Conservation (phyloP, 2,329 filamentous ascomycete genomes). For the Fusarium dlaminii region DNA sequence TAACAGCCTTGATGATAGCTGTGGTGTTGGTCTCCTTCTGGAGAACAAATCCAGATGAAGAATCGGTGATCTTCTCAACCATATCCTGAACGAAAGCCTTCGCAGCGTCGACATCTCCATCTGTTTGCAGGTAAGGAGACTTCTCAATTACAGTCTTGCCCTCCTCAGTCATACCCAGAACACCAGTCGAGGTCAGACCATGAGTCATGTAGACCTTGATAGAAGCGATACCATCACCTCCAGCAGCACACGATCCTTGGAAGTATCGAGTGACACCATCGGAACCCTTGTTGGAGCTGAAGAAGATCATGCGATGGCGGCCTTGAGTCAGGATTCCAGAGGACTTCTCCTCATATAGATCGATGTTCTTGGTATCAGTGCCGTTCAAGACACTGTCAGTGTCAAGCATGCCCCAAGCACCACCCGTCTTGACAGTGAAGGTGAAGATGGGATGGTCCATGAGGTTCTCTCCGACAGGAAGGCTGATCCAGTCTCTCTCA, state of each 20-base stretch:
- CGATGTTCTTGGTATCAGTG: conserved; percentile 63
- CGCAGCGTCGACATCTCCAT: conserved; percentile 70
- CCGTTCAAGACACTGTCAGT: conserved; percentile 59
- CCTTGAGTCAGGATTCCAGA: conserved; percentile 71
- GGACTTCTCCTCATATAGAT: conserved; percentile 66
- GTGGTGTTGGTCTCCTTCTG: conserved; percentile 42
- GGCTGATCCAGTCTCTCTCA: conserved; percentile 61
- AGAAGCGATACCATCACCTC: conserved; percentile 62
- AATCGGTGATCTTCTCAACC: conserved; percentile 58
- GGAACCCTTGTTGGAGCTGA: conserved; percentile 63
- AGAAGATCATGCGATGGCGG: conserved; percentile 66
- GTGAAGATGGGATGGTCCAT: conserved; percentile 61
- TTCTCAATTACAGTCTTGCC: conserved; percentile 68
- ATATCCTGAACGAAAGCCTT: conserved; percentile 71
- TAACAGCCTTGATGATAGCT: conserved; percentile 42
- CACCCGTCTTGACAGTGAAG: conserved; percentile 37
- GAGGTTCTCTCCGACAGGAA: conserved; percentile 66
- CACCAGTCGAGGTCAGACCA: conserved; percentile 68
- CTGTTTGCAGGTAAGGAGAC: conserved; percentile 67
- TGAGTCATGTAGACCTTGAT: conserved; percentile 71
- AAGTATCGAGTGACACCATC: conserved; percentile 71
- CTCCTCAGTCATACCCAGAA: conserved; percentile 66
- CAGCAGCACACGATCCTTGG: conserved; percentile 73
- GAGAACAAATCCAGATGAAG: conserved; percentile 18
- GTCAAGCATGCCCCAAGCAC: conserved; percentile 35